phyloP scores from a whole-genome alignment of 805 yeast species.

The Pichia scutulata region DNA sequence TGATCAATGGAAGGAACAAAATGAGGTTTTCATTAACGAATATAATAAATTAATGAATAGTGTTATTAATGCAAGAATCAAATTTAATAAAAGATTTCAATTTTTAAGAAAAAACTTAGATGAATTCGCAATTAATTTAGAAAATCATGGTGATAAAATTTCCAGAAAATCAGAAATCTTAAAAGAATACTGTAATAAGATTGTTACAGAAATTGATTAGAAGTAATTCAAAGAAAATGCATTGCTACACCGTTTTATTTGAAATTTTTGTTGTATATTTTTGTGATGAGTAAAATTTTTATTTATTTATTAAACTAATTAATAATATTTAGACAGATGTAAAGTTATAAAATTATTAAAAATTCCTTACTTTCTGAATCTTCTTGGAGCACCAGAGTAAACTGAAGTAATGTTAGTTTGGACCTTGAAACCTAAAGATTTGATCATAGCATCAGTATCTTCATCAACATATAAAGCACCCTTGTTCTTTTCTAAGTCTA shows the following conservation, averaged over 20 bases:
- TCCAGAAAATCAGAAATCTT: slow-evolving; percentile 34
- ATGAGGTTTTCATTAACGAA: slow-evolving; percentile 27
- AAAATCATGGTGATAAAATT: slow-evolving; percentile 25
- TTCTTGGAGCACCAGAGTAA: slow-evolving; percentile 84
- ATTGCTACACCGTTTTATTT: not conserved
- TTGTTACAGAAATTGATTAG: slow-evolving; percentile 19
- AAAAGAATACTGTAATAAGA: slow-evolving; percentile 37
- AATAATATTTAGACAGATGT: slow-evolving; percentile 7
- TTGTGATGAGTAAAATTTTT: not conserved
- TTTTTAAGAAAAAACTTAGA: slow-evolving; percentile 16
- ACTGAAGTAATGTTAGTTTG: slow-evolving; percentile 82
- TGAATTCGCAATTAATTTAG: slow-evolving; percentile 15
- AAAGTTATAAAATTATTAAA: not conserved
- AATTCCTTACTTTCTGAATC: slow-evolving; percentile 67
- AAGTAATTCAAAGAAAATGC: not conserved
- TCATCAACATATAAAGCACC: slow-evolving; percentile 95
- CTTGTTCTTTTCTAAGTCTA: slow-evolving; percentile 94
- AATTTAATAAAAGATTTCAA: slow-evolving; percentile 32
- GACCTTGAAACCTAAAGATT: slow-evolving; percentile 84
- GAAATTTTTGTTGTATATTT: not conserved
- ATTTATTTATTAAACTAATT: not conserved
- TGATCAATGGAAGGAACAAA: slow-evolving; percentile 32
- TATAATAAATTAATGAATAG: slow-evolving; percentile 29
- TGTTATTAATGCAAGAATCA: slow-evolving; percentile 32
- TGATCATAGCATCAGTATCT: slow-evolving; percentile 93